Conservation (phyloP, 202 grass and related monocot species). For the Carex sylvatica region DNA sequence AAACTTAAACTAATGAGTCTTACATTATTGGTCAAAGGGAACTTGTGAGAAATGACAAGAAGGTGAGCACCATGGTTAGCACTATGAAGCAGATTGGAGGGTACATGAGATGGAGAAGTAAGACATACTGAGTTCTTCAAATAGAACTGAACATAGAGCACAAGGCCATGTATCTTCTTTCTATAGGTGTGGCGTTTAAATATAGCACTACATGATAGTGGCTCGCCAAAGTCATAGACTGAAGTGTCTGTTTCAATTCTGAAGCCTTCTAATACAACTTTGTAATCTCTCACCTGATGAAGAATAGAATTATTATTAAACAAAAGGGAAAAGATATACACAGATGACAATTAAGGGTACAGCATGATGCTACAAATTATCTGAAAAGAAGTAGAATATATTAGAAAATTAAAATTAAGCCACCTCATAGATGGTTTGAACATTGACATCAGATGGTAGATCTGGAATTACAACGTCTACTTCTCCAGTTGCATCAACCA, state of each 20-base stretch:
- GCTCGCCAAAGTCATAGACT: constrained; percentile 38
- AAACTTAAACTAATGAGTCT: constrained; percentile 31
- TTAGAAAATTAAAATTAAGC: constrained; percentile 16
- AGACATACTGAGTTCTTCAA: constrained; percentile 47
- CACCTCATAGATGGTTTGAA: constrained; percentile 72
- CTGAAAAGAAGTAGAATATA: constrained; percentile 10
- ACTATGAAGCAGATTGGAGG: constrained; percentile 36
- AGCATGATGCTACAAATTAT: constrained; percentile 7
- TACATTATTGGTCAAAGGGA: constrained; percentile 57
- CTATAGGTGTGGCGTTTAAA: constrained; percentile 50
- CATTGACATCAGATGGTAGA: constrained; percentile 40
- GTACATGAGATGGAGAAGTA: constrained; percentile 37
- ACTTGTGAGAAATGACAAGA: constrained; percentile 69
- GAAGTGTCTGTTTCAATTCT: constrained; percentile 46
- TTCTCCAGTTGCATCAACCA: constrained; percentile 80
- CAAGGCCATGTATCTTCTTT: constrained; percentile 45
- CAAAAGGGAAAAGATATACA: constrained; percentile 17
- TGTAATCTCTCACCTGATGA: constrained; percentile 61
- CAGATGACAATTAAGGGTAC: background rate
- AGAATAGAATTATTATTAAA: constrained; percentile 27
- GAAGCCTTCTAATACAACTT: constrained; percentile 74
- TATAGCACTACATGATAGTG: constrained; percentile 59
- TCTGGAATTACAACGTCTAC: constrained; percentile 74
- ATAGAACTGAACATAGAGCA: constrained; percentile 54
- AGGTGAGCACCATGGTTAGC: constrained; percentile 38